phyloP scores from a whole-genome alignment of 1,284 basidiomycete genomes.

The Leccinum fuscescens region DNA sequence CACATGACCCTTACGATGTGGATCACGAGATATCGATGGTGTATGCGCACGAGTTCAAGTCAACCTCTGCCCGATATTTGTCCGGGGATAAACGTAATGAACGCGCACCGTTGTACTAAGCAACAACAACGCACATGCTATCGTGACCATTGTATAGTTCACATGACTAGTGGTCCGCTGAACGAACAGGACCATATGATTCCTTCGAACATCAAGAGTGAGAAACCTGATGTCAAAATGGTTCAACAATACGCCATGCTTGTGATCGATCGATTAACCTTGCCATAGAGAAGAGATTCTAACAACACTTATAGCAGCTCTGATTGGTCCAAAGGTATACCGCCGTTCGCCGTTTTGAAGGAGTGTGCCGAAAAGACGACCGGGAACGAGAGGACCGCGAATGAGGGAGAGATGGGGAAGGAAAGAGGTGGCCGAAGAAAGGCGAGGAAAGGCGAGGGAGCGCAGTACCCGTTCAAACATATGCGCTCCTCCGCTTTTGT shows the following conservation, averaged over 20 bases:
- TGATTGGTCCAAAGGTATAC: slow-evolving; percentile 2
- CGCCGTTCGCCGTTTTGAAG: too few relatives aligned
- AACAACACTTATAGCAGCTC: slow-evolving; percentile 4
- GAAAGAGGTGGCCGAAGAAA: neutral
- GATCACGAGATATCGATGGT: neutral
- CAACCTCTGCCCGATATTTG: neutral
- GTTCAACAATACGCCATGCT: neutral
- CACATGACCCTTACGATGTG: neutral
- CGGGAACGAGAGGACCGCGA: too few relatives aligned
- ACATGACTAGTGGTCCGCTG: too few relatives aligned
- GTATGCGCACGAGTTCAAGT: neutral
- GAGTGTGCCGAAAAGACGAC: too few relatives aligned
- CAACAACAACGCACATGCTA: slow-evolving; percentile 4
- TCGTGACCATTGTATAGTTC: neutral
- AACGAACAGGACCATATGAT: slow-evolving; percentile 1
- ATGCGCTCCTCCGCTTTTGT: neutral
- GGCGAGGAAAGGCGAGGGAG: neutral
- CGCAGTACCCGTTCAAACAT: neutral
- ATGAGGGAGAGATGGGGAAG: too few relatives aligned
- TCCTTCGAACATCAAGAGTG: slow-evolving; percentile 12
- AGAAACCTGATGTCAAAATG: neutral
- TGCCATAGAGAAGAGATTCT: slow-evolving; percentile 5
- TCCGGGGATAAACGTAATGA: neutral
- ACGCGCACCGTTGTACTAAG: slow-evolving; percentile 2
- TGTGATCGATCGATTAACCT: neutral